Base-by-base conservation (phyloP, 2,329 filamentous ascomycete species). In the Parastagonospora nodorum region DNA sequence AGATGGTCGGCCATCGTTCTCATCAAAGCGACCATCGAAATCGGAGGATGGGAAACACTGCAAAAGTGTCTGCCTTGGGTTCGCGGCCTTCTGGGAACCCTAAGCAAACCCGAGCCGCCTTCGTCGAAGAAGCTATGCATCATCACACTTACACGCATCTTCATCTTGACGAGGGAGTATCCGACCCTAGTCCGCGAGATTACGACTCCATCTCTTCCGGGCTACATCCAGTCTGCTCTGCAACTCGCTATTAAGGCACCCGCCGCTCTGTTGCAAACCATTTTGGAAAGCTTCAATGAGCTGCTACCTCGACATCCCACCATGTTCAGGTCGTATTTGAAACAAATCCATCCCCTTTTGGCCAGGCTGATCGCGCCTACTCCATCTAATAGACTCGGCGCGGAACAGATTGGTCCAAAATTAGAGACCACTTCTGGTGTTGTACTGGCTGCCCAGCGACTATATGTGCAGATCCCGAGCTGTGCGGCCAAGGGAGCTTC, bases 121-220 rank as follows among this genome's bases (percentile, higher is more conserved):
- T 84, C 87, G 4, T 86, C 86, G 30, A 95, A 94, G 69, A 88
- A 88, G 69, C 74, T 97, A 51, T 85, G 84, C 59, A 79, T 96
- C 42, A 83, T 94, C 54, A 85, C 89, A 11, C 77, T 97, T 54
- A 89, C 89, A 15, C 87, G 89, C 66, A 92, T 97, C 61, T 97
- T 94, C 75, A 82, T 86, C 60, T 82, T 94, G 31, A 88, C 92
- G 35, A 89, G 92, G 67, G 85, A 88, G 32, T 92, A 92, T 67
- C 90, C 88, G 52, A 94, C 90, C 8, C 79, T 97, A 45, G 81
- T 93, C 38, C 84, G 93, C 62, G 92, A 97, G 69, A 90, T 97
- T 53, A 92, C 89, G 1, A 96, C 92, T 0, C 91, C 91, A 2
- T 89, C 85, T 2, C 77, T 97, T 15, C 85, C 90, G 1, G 77